Base-by-base conservation (phyloP, 371 early-diverging fungal species). In the Syncephalastrum racemosum region DNA sequence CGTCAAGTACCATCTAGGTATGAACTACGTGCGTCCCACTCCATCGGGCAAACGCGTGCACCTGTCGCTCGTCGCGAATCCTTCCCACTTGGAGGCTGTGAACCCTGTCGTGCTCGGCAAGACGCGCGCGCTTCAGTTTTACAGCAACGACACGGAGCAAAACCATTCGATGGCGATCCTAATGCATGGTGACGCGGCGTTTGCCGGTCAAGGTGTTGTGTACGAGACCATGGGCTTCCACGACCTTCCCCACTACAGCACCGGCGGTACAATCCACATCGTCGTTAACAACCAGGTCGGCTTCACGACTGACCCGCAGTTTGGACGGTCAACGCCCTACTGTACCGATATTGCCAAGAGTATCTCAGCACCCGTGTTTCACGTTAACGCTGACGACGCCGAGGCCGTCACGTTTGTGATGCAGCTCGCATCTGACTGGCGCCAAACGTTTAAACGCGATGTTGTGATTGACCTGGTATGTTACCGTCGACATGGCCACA, bases 251-350 rank as follows among this genome's bases (percentile, higher is more conserved):
- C 84, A 87, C 47, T 98, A 96, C 85, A 85, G 92, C 50, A 94
- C 94, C 39, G 98, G 98, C 64, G 98, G 98, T 52, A 94, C 96
- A 16, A 83, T 98, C 60, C 98, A 98, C 81, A 89, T 97, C 62
- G 90, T 98, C 48, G 93, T 95, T 70, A 98, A 98, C 86, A 98
- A 98, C 86, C 98, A 98, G 80, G 91, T 98, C 54, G 98, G 98
- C 53, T 98, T 95, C 81, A 98, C 98, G 39, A 97, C 98, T 23
- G 95, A 96, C 70, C 95, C 97, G 27, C 89, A 93, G 52, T 93
- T 90, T 72, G 84, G 94, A 44, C 93, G 98, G 49, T 95, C 96
- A 48, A 96, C 97, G 15, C 92, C 93, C 49, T 97, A 98, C 83
- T 94, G 95, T 80, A 92, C 96, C 31, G 98, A 98, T 73, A 91